phyloP scores from a whole-genome alignment of 345 rosid genomes.

The Schrenkiella parvula region DNA sequence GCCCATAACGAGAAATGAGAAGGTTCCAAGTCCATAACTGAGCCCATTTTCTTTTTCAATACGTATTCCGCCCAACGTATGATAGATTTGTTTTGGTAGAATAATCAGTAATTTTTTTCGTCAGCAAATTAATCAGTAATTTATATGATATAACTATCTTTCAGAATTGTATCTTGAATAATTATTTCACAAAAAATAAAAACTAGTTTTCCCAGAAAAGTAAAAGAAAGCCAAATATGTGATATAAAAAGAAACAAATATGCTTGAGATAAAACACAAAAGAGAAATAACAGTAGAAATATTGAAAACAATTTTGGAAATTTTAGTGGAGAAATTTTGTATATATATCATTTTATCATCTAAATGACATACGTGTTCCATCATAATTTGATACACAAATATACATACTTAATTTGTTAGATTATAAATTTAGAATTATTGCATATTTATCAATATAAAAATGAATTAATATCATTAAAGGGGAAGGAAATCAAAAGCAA shows the following conservation, averaged over 20 bases:
- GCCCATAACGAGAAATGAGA: constrained; percentile 1
- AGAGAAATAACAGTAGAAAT: not conserved
- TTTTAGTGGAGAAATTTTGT: not conserved
- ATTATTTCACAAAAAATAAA: no score
- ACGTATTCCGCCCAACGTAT: no score
- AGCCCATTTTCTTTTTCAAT: no score
- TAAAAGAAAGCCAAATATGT: not conserved
- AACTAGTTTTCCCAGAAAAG: not conserved
- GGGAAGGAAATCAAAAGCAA: not conserved
- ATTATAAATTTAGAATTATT: not conserved
- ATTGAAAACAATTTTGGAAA: not conserved
- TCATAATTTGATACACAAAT: not conserved
- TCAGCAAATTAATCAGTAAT: no score
- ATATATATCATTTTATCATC: not conserved
- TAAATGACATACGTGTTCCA: not conserved
- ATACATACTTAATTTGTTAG: not conserved
- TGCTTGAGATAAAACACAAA: not conserved
- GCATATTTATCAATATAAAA: not conserved
- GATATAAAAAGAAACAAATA: not conserved
- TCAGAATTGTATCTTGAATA: no score
- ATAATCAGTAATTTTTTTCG: no score
- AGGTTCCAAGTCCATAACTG: not conserved
- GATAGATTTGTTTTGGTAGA: no score
- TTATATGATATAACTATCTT: no score
- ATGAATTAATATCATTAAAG: not conserved